Evolutionary conservation across 2,329 filamentous ascomycete species (phyloP).

Genomic region (Cordyceps farinosa): DNA sequence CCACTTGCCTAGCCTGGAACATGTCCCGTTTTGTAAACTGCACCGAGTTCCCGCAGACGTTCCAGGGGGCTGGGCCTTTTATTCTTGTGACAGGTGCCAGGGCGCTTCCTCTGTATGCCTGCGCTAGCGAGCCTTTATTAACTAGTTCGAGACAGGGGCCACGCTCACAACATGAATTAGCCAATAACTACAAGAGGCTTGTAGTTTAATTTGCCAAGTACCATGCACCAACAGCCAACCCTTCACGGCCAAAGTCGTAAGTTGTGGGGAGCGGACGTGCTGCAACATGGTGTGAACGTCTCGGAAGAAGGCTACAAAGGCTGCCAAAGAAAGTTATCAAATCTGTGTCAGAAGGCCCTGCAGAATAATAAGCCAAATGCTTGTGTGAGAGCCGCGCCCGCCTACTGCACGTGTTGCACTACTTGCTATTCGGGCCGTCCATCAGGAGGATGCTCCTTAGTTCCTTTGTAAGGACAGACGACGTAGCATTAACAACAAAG

Average conservation of each 20-base stretch:
- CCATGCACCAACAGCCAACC: neutral
- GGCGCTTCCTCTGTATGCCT: neutral
- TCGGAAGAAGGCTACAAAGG: neutral
- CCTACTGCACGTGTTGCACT: constrained; percentile 4
- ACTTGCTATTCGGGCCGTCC: constrained; percentile 15
- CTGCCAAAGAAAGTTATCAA: neutral
- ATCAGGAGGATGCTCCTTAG: constrained; percentile 9
- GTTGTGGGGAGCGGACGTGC: too few species aligned
- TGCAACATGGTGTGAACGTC: neutral
- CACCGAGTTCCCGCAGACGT: neutral
- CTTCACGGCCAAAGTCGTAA: too few species aligned
- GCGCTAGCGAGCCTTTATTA: neutral
- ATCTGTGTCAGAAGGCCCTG: neutral
- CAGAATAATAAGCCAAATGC: neutral
- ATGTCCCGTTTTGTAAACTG: neutral
- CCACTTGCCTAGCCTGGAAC: constrained; percentile 11
- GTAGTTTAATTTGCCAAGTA: too few species aligned
- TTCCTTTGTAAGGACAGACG: neutral
- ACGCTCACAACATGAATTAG: too few species aligned
- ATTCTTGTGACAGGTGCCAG: neutral
- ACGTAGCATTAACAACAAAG: constrained; percentile 15
- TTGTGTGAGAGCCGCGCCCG: constrained; percentile 3
- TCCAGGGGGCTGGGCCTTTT: neutral
- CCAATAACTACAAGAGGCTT: too few species aligned
- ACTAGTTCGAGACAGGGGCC: too few species aligned